These are phyloP conservation scores for Irpex rosettiformis DNA, from an alignment of 1,284 basidiomycete genomes.

Conservation along the genomic window DNA sequence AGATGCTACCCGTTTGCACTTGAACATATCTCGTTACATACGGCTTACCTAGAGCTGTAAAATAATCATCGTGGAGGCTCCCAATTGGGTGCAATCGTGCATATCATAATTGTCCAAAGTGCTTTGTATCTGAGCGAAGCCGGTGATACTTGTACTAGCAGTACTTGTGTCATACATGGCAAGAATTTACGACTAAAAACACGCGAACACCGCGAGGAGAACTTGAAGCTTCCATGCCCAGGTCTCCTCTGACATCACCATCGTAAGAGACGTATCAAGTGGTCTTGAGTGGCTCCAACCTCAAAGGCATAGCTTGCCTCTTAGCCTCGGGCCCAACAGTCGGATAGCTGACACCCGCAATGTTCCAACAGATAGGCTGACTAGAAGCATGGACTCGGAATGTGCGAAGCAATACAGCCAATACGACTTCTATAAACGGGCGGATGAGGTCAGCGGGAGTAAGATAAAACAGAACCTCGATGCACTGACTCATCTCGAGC, in stretches of 20 bases:
- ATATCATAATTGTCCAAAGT: neutral
- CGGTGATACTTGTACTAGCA: no score
- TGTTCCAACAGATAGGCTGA: conserved; percentile 14
- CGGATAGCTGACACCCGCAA: conserved; percentile 13
- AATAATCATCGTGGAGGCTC: no score
- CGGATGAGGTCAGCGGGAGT: neutral
- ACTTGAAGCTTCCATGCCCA: no score
- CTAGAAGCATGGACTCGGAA: conserved; percentile 11
- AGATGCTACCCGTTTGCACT: neutral
- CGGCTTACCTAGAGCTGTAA: no score
- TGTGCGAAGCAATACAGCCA: conserved; percentile 9
- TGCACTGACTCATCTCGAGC: conserved; percentile 13
- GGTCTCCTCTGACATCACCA: neutral
- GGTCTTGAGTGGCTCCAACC: conserved; percentile 2
- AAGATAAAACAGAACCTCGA: neutral
- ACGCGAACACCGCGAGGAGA: no score
- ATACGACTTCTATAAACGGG: conserved; percentile 17
- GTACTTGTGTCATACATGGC: no score
- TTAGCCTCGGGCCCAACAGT: conserved; percentile 3
- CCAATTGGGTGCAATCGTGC: no score
- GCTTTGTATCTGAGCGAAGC: neutral
- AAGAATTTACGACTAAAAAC: no score
- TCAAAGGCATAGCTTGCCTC: conserved; percentile 2
- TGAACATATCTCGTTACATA: no score
- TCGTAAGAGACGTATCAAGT: no score